These are phyloP conservation scores for Verticillium nonalfalfae DNA, from an alignment of 2,329 filamentous ascomycete species.

Conservation along the genomic window DNA sequence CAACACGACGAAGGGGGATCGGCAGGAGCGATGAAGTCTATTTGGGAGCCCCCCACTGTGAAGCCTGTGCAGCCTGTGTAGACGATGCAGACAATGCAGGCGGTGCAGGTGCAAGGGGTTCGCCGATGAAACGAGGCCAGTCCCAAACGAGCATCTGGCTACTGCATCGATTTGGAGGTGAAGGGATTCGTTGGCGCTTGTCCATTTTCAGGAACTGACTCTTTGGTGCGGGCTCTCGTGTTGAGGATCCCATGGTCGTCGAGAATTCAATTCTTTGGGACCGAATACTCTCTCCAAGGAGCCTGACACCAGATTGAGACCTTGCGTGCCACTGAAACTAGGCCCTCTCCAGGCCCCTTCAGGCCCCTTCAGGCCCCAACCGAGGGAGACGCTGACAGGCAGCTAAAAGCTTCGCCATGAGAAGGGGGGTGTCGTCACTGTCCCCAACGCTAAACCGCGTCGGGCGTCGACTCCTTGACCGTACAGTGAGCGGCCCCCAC, in stretches of 20 bases:
- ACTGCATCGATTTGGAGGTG: not conserved
- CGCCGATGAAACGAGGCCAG: not conserved
- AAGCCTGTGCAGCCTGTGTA: not conserved
- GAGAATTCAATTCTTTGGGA: not conserved
- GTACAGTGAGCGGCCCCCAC: not conserved
- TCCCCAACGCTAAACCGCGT: not conserved
- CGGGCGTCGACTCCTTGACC: not conserved
- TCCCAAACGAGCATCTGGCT: not conserved
- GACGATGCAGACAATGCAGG: not conserved
- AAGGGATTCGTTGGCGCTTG: not conserved
- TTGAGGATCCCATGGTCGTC: not conserved
- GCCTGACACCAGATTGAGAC: not conserved
- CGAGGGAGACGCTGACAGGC: too few species aligned
- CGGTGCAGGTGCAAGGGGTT: not conserved
- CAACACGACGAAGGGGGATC: not conserved
- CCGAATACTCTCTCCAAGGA: too few species aligned
- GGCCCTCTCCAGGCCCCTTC: too few species aligned
- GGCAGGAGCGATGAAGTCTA: not conserved
- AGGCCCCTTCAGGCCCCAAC: not conserved
- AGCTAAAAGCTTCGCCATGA: not conserved
- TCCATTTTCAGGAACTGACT: not conserved
- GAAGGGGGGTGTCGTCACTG: not conserved
- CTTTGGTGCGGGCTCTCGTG: too few species aligned
- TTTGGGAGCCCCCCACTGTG: not conserved
- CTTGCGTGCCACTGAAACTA: not conserved